phyloP scores from a whole-genome alignment of 495 filamentous ascomycete species.

The Tuber calosporum region DNA sequence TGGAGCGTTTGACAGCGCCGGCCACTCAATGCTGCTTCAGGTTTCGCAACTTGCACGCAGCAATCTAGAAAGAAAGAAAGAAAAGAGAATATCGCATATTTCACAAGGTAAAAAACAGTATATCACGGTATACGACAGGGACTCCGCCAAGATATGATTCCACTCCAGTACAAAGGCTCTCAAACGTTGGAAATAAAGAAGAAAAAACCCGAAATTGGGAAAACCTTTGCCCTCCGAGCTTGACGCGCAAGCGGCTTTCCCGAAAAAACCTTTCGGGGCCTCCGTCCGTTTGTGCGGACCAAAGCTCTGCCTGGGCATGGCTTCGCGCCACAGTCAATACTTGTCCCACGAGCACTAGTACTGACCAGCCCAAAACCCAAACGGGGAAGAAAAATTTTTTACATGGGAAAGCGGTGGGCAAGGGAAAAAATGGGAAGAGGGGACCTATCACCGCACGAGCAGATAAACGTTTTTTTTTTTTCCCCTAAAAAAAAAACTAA shows the following conservation, averaged over 20 bases:
- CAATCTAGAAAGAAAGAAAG: not conserved
- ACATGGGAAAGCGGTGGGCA: not conserved
- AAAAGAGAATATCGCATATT: not conserved
- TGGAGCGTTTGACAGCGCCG: conserved; percentile 11
- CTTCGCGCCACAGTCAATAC: not conserved
- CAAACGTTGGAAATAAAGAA: not conserved
- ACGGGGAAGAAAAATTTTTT: not conserved
- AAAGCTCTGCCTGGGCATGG: not conserved
- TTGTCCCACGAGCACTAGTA: not conserved
- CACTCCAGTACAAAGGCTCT: not conserved
- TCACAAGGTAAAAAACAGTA: not conserved
- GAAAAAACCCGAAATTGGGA: not conserved
- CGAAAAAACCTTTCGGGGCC: not conserved
- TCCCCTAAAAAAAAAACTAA: too few relatives aligned
- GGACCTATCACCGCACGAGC: not conserved
- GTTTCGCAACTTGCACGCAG: not conserved
- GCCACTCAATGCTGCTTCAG: conserved; percentile 8
- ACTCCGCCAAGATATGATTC: not conserved
- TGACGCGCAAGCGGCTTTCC: not conserved
- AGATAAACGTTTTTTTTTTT: too few relatives aligned
- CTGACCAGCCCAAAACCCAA: not conserved
- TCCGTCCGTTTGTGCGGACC: not conserved
- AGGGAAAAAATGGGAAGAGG: too few relatives aligned
- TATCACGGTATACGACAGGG: not conserved
- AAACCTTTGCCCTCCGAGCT: not conserved